Evolutionary conservation across 805 yeast species (phyloP).

Genomic region (Kuraishia floccosa): DNA sequence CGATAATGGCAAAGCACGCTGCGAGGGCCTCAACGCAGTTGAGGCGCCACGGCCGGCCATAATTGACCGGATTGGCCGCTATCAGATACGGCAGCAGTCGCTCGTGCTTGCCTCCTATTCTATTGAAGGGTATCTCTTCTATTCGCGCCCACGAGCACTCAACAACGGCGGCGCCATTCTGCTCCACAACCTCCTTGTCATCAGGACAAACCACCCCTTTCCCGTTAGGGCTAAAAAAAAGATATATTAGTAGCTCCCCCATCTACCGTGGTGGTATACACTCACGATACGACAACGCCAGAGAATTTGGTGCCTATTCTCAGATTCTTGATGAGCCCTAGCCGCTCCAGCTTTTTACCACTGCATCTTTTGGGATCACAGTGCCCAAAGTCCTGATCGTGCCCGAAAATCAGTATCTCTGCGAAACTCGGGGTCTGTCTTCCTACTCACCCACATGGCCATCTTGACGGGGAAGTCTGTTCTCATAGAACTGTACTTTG

Average conservation of each 20-base stretch:
- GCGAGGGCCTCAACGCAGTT: conserved; percentile 98
- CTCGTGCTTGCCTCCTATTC: conserved; percentile 86
- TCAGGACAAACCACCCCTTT: conserved; percentile 82
- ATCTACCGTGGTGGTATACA: neutral
- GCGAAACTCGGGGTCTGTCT: neutral
- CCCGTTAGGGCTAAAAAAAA: conserved; percentile 67
- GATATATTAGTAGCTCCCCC: conserved; percentile 1
- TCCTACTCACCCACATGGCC: conserved; percentile 70
- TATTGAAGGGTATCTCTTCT: conserved; percentile 92
- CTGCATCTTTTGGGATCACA: conserved; percentile 97
- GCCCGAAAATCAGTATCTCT: neutral
- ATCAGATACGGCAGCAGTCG: conserved; percentile 83
- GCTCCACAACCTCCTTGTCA: conserved; percentile 68
- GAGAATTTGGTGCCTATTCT: conserved; percentile 89
- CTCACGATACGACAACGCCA: conserved; percentile 71
- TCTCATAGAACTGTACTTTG: conserved; percentile 9
- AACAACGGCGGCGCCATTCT: conserved; percentile 89
- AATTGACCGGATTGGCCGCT: conserved; percentile 95
- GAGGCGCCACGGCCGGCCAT: conserved; percentile 90
- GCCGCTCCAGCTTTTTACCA: conserved; percentile 84
- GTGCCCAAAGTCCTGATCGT: conserved; percentile 86
- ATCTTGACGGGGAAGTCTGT: conserved; percentile 62
- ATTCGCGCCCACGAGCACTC: conserved; percentile 98
- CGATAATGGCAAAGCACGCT: conserved; percentile 92
- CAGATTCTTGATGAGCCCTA: conserved; percentile 70